Evolutionary conservation across 2,329 filamentous ascomycete species (phyloP), one percentile per base, ranked within the genome.

Genomic region (Aspergillus floridensis): DNA sequence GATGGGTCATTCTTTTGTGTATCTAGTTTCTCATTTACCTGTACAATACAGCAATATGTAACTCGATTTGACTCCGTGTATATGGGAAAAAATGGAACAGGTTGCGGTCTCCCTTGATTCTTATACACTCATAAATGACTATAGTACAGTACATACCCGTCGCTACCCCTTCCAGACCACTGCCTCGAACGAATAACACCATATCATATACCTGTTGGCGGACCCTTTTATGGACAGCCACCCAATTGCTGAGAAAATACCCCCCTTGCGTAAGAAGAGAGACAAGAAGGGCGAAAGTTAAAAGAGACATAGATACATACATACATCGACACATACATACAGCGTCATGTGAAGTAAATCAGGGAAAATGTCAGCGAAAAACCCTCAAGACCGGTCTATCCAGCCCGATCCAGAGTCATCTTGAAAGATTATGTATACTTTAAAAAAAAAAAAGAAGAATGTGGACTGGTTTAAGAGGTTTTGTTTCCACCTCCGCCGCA

Each of bases 401-500:
- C 21, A 35, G 50, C 10, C 32, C 32, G 5, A 14, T 3, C 38
- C 38, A 16, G 16, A 44, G 14, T 19, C 16, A 19, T n/a, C 24
- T 47, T 22, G 21, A 38, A 31, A 41, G 19, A 49, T 35, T 47
- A 31, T 35, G 32, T 48, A 32, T 31, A 19, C 12, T n/a, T 22
- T 51, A 19, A 14, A 47, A 16, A 10, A 47, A 16, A 10, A 6
- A 19, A 26, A 53, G 16, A 51, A 46, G 19, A 16, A 41, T 8
- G 26, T n/a, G 21, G 38, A 24, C 8, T 12, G 41, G 6, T 51
- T 46, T 16, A 71, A 10, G 64, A 65, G 48, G 19, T 60, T 52
- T 72, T 74, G 57, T 67, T 73, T 12, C 80, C 81, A 12, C 81
- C 81, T 12, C 81, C 80, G 24, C 82, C 82, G 70, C 86, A 88